Evolutionary conservation across 2,329 filamentous ascomycete genomes (phyloP).

Genomic region (Fonsecaea monophora): DNA sequence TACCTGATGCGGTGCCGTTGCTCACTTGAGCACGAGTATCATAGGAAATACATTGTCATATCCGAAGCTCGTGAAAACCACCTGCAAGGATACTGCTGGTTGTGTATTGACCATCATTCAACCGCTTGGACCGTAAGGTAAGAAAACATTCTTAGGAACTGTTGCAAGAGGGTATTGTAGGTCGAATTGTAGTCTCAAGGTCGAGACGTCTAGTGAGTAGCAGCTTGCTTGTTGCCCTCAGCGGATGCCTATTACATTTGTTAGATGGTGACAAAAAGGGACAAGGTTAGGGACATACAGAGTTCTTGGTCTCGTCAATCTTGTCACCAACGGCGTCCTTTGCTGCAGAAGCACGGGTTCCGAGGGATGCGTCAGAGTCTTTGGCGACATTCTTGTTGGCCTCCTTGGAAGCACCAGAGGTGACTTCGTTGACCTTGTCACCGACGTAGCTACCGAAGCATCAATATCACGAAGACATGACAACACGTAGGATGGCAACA

Average conservation of each 20-base stretch:
- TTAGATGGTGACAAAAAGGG: slow-evolving; percentile 10
- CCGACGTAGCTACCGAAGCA: slow-evolving; percentile 71
- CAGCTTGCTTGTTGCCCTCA: slow-evolving; percentile 40
- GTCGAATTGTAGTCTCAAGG: slow-evolving; percentile 7
- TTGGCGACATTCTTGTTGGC: slow-evolving; percentile 73
- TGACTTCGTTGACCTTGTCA: slow-evolving; percentile 66
- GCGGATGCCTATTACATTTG: slow-evolving; percentile 35
- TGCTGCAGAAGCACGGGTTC: slow-evolving; percentile 62
- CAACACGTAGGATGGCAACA: slow-evolving; percentile 5
- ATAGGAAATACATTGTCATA: slow-evolving; percentile 29
- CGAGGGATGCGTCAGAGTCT: slow-evolving; percentile 60
- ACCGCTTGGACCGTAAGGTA: slow-evolving; percentile 14
- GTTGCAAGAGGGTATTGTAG: slow-evolving; percentile 24
- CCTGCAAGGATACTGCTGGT: slow-evolving; percentile 18
- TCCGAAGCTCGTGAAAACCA: slow-evolving; percentile 23
- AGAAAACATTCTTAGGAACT: slow-evolving; percentile 27
- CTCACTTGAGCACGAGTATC: slow-evolving; percentile 13
- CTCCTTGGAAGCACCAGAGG: slow-evolving; percentile 68
- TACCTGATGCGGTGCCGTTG: slow-evolving; percentile 20
- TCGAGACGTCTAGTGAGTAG: slow-evolving; percentile 36
- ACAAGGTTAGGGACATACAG: slow-evolving; percentile 36
- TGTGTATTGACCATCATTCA: slow-evolving; percentile 15
- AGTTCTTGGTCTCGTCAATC: slow-evolving; percentile 60
- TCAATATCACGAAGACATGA: slow-evolving; percentile 13
- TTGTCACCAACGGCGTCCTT: slow-evolving; percentile 61